These are phyloP conservation scores for Chimonanthus praecox DNA, from an alignment of 164 flowering plant species.

Conservation along the genomic window DNA sequence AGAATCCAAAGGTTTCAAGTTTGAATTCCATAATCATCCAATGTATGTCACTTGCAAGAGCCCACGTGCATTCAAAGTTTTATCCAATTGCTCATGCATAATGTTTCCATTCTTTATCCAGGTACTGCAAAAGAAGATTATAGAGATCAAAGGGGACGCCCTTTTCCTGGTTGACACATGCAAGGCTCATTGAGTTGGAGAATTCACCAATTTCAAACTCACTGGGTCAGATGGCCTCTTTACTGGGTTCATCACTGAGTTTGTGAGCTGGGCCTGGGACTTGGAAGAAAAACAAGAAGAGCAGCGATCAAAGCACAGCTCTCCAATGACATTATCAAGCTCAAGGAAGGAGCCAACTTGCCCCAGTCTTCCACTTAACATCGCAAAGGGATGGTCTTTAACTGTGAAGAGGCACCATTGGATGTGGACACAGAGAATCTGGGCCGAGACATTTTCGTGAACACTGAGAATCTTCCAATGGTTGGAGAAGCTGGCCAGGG, in stretches of 20 bases:
- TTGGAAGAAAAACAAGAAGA: constrained; percentile 41
- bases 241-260: constrained; percentile 75
- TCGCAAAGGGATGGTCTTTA: constrained; percentile 52
- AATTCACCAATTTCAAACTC: constrained; percentile 60
- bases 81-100: not conserved
- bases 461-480: constrained; percentile 67
- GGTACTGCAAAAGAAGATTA: constrained; percentile 54
- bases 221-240: constrained; percentile 66
- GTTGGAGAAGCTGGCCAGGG: constrained; percentile 80
- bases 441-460: constrained; percentile 70
- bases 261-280: constrained; percentile 70
- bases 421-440: constrained; percentile 72
- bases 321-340: constrained; percentile 49
- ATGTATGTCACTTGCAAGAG: too few species aligned
- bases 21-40: too few species aligned
- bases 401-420: constrained; percentile 75
- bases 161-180: constrained; percentile 74
- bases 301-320: constrained; percentile 43
- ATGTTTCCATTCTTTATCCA: too few species aligned
- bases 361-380: constrained; percentile 50
- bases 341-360: constrained; percentile 31
- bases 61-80: not conserved
- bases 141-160: constrained; percentile 69
- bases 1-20: too few species aligned
- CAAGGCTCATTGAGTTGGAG: constrained; percentile 63